Conservation (phyloP, 2,329 filamentous ascomycete genomes). For the Setomelanomma holmii region DNA sequence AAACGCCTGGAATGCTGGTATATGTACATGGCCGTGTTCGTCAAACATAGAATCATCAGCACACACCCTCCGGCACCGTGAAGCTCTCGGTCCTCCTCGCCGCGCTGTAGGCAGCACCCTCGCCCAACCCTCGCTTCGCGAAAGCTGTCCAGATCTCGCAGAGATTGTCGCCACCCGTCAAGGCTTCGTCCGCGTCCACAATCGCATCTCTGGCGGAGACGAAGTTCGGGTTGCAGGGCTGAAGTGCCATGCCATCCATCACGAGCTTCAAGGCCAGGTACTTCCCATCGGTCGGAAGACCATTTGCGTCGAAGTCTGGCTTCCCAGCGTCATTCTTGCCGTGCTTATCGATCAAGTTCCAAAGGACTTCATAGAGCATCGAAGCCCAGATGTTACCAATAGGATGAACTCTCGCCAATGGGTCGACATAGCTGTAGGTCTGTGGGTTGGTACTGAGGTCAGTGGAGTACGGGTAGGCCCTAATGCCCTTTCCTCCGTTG, state of each 20-base stretch:
- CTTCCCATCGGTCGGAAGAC: conserved; percentile 61
- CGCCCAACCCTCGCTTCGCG: conserved; percentile 64
- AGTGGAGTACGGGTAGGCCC: conserved; percentile 61
- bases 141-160: conserved; percentile 64
- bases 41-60: background rate
- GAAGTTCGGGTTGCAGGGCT: conserved; percentile 65
- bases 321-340: conserved; percentile 56
- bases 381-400: conserved; percentile 62
- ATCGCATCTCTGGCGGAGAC: conserved; percentile 63
- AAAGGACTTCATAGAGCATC: conserved; percentile 63
- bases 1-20: background rate
- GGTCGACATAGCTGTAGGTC: conserved; percentile 57
- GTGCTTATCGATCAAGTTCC: conserved; percentile 65
- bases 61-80: conserved; percentile 22
- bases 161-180: conserved; percentile 60
- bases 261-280: conserved; percentile 63
- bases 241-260: conserved; percentile 60
- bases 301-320: conserved; percentile 53
- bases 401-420: conserved; percentile 52
- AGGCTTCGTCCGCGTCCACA: conserved; percentile 60
- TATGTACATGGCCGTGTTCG: background rate
- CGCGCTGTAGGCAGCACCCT: conserved; percentile 31
- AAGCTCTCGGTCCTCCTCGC: conserved; percentile 29
- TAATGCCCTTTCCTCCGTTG: conserved; percentile 56
- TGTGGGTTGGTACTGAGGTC: conserved; percentile 58